Base-by-base conservation (phyloP, 345 rosid genomes). In the Heritiera fomes region DNA sequence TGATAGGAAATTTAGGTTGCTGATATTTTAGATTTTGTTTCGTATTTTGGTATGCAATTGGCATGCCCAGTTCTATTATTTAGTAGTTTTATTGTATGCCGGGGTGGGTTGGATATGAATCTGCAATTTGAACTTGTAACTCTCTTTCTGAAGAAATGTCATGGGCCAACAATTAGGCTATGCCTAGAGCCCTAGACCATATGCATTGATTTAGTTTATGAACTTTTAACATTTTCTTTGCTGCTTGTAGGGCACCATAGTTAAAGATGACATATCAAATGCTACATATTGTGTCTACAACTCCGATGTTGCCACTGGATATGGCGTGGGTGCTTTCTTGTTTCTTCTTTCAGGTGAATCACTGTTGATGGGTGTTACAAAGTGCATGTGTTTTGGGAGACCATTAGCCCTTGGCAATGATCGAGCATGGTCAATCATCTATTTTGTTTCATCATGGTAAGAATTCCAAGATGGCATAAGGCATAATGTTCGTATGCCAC, bases 381-480 rank as follows among this genome's bases (percentile, higher is more conserved):
- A 83, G 83, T 94, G 99, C 84, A 96, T 94, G 99, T 94, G 99
- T 77, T 90, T 96, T 67, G 98, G 98, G 62, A 89, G 94, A 82
- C 97, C 98, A 52, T 84, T 94, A 80, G 45, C 91, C 8, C 94
- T 98, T 0, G 98, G 99, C 10, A 89, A 87, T 34, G 84, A 91
- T 85, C 93, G 98, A 78, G 97, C 98, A 34, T 96, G 99, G 99
- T 84, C 97, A 53, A 96, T 96, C 75, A 92, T 94, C 76, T 96
- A 94, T 76, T 94, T 96, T 82, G 82, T 88, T 78, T 86, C 94
- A 40, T 91, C 99, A 71, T 92, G 95, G 99, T 96, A 46, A 87
- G 93, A 77, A 79, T 80, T 79, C 32, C 13, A 1, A 20, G 70
- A 46, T 32, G 43, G 15, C 66, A 43, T 67, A 28, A 7, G n/a